Conservation (phyloP, 1,284 basidiomycete genomes). For the Trichosporon sp. region DNA sequence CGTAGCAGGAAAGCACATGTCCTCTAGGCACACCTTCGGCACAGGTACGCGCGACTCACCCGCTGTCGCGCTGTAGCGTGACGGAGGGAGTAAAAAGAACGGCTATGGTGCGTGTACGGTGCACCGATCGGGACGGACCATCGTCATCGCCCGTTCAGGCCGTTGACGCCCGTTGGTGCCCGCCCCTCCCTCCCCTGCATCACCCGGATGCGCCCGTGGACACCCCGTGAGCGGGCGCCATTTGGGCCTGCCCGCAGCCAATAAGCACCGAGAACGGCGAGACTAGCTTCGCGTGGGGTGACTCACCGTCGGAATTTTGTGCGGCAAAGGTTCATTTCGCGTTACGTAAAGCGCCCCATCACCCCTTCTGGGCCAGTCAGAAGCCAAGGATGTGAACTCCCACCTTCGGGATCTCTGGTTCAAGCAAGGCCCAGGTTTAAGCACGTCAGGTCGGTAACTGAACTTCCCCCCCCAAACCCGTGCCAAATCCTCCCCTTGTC, state of each 20-base stretch:
- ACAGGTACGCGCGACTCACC: not conserved
- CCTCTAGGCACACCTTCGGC: too few relatives aligned
- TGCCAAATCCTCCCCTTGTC: constrained; percentile 2
- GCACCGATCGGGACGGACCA: constrained; percentile 10
- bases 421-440: not conserved
- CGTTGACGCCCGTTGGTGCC: not conserved
- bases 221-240: not conserved
- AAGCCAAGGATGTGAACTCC: not conserved
- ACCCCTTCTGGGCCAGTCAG: not conserved
- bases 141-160: not conserved
- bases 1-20: not conserved
- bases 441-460: constrained; percentile 13
- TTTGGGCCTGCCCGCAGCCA: not conserved
- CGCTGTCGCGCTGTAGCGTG: too few relatives aligned
- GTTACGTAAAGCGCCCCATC: not conserved
- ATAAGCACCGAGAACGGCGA: not conserved
- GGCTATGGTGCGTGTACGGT: not conserved
- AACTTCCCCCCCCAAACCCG: not conserved
- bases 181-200: too few relatives aligned
- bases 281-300: not conserved
- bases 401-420: not conserved
- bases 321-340: not conserved
- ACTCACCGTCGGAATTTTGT: constrained; percentile 11
- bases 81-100: not conserved
- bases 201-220: not conserved